phyloP scores from a whole-genome alignment of 345 rosid species.

The Hevea brasiliensis region DNA sequence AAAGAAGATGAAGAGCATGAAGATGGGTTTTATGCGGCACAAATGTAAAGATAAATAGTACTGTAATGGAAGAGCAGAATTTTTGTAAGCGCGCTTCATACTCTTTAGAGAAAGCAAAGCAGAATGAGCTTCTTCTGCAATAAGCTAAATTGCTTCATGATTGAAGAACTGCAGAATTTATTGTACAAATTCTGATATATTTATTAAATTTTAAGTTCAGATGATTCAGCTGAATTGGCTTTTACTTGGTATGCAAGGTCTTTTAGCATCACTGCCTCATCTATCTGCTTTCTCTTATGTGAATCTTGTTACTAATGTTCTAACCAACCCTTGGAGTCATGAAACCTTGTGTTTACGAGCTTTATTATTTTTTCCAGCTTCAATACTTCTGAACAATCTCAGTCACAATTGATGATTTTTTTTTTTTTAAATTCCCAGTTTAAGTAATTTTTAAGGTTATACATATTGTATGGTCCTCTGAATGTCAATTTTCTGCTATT shows the following conservation, averaged over 20 bases:
- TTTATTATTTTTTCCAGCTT: background rate
- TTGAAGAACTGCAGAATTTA: background rate
- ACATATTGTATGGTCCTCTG: background rate
- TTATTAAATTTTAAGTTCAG: conserved; percentile 3
- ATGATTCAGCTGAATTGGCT: background rate
- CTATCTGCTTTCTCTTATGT: too few species aligned
- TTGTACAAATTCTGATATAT: conserved; percentile 2
- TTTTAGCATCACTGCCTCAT: background rate
- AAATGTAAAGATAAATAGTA: conserved; percentile 19
- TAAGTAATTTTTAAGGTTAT: background rate
- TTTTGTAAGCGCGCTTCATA: background rate
- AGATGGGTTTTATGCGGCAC: conserved; percentile 19
- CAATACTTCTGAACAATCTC: background rate
- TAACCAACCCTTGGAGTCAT: background rate
- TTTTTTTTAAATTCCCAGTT: conserved; percentile 10
- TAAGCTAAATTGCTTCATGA: background rate
- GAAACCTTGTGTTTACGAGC: background rate
- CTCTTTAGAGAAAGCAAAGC: conserved; percentile 3
- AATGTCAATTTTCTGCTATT: conserved; percentile 9
- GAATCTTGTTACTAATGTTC: background rate
- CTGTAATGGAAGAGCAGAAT: background rate
- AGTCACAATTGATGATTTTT: too few species aligned
- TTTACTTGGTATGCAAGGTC: background rate
- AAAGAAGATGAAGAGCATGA: conserved; percentile 21
- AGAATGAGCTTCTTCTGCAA: conserved; percentile 7